phyloP scores from a whole-genome alignment of 768 basidiomycete genomes.

The Mycena rebaudengoi region DNA sequence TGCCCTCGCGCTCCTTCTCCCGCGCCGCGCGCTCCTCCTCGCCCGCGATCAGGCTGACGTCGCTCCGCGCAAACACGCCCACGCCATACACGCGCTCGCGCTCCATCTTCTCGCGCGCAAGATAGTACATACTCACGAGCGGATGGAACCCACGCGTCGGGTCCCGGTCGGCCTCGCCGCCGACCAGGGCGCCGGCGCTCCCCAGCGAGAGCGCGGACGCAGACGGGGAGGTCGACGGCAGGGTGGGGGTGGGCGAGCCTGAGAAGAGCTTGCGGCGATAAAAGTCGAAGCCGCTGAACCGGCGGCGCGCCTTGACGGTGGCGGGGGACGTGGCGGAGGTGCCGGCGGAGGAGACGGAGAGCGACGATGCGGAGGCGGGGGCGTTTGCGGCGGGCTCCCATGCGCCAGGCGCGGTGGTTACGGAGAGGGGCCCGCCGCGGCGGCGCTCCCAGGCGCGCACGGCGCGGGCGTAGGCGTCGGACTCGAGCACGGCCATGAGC shows the following conservation, averaged over 20 bases:
- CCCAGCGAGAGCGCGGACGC: slow-evolving; percentile 30
- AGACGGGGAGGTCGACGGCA: slow-evolving; percentile 35
- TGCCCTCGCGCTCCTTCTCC: slow-evolving; percentile 14
- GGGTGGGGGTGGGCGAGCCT: slow-evolving; percentile 58
- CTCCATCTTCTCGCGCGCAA: slow-evolving; percentile 95
- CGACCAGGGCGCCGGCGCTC: slow-evolving; percentile 46
- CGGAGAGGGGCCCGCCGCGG: slow-evolving; percentile 35
- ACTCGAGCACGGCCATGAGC: slow-evolving; percentile 77
- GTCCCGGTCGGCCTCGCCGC: slow-evolving; percentile 49
- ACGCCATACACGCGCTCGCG: slow-evolving; percentile 89
- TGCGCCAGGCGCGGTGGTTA: neutral
- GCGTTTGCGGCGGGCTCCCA: neutral
- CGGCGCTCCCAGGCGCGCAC: slow-evolving; percentile 84
- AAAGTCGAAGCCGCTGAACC: slow-evolving; percentile 95
- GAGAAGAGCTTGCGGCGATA: slow-evolving; percentile 91
- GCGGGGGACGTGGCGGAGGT: slow-evolving; percentile 10
- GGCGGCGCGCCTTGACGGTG: slow-evolving; percentile 30
- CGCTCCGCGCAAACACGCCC: slow-evolving; percentile 43
- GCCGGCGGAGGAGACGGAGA: neutral
- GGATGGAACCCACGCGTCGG: slow-evolving; percentile 96
- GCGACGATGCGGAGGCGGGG: neutral
- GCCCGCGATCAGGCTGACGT: slow-evolving; percentile 69
- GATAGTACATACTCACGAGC: slow-evolving; percentile 94
- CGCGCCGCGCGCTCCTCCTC: neutral
- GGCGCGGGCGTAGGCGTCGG: slow-evolving; percentile 78